Percentiles rank a stretch among this genome's conserved stretches.
Evolutionary conservation across 2,329 filamentous ascomycete genomes (phyloP).

Genomic region (Diaporthe eres): DNA sequence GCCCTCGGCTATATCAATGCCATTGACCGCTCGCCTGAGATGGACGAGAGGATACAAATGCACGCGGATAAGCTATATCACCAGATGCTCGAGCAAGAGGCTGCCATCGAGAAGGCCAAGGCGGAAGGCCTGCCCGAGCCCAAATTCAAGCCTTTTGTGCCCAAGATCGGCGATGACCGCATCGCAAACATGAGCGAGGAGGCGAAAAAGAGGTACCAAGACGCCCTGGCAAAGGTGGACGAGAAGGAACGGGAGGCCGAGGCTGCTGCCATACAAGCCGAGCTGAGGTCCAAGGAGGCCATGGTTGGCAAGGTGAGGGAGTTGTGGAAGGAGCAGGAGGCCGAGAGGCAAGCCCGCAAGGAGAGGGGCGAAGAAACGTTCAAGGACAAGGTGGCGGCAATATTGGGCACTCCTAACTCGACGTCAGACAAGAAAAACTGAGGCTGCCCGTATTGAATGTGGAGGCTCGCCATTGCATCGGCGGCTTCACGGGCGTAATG

Average conservation of each 20-base stretch:
- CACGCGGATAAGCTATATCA: slow-evolving; percentile 94
- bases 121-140: slow-evolving; percentile 71
- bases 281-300: slow-evolving; percentile 72
- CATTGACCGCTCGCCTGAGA: slow-evolving; percentile 72
- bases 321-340: slow-evolving; percentile 69
- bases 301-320: slow-evolving; percentile 69
- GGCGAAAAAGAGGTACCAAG: slow-evolving; percentile 65
- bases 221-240: slow-evolving; percentile 70
- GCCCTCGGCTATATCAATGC: slow-evolving; percentile 88
- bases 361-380: slow-evolving; percentile 66
- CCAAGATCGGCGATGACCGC: slow-evolving; percentile 47
- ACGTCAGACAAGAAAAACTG: slow-evolving; percentile 33
- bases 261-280: slow-evolving; percentile 74
- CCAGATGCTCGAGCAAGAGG: slow-evolving; percentile 87
- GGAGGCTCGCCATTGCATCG: background rate
- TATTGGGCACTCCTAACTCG: slow-evolving; percentile 45
- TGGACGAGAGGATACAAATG: slow-evolving; percentile 94
- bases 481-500: background rate
- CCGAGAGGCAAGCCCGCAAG: slow-evolving; percentile 68
- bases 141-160: slow-evolving; percentile 70
- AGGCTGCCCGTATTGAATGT: slow-evolving; percentile 13
- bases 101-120: slow-evolving; percentile 78
- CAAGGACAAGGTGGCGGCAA: slow-evolving; percentile 55
- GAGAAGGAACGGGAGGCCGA: slow-evolving; percentile 73
- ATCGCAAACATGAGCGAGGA: slow-evolving; percentile 57